Conservation (phyloP, 2,329 filamentous ascomycete species). For the Verticillium nonalfalfae region DNA sequence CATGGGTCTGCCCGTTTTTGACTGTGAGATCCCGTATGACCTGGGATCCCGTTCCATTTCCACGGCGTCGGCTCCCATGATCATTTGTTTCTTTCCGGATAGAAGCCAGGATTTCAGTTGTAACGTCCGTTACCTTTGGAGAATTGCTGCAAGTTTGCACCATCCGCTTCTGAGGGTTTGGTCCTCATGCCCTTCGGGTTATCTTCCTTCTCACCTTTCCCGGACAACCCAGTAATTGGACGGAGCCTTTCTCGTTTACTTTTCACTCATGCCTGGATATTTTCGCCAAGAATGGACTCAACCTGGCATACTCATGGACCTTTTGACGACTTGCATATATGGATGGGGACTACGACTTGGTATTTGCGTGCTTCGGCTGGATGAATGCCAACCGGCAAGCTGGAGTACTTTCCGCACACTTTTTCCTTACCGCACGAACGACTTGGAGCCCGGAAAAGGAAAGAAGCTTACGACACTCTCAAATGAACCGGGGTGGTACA, state of each 20-base stretch:
- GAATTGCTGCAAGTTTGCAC: constrained; percentile 11
- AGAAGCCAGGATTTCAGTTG: constrained; percentile 4
- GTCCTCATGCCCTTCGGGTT: neutral
- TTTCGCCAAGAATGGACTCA: constrained; percentile 2
- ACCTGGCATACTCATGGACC: constrained; percentile 8
- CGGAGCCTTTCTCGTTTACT: neutral
- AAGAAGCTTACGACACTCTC: constrained; percentile 5
- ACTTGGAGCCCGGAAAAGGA: constrained; percentile 7
- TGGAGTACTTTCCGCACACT: constrained; percentile 7
- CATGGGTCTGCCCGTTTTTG: constrained; percentile 8
- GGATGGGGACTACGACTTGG: constrained; percentile 10
- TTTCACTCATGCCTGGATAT: neutral
- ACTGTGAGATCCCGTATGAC: constrained; percentile 11
- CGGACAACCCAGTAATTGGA: neutral
- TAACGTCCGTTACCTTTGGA: constrained; percentile 2
- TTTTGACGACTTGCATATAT: constrained; percentile 13
- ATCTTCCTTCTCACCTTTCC: constrained; percentile 1
- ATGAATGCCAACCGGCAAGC: constrained; percentile 2
- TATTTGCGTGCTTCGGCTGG: neutral
- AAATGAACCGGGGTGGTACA: constrained; percentile 2
- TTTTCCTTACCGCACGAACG: constrained; percentile 4
- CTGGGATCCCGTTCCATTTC: constrained; percentile 9
- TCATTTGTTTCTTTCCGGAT: constrained; percentile 8
- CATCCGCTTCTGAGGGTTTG: constrained; percentile 5
- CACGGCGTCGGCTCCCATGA: constrained; percentile 10